Conservation (phyloP, 305 asterid genomes). For the Fraxinus velutina region DNA sequence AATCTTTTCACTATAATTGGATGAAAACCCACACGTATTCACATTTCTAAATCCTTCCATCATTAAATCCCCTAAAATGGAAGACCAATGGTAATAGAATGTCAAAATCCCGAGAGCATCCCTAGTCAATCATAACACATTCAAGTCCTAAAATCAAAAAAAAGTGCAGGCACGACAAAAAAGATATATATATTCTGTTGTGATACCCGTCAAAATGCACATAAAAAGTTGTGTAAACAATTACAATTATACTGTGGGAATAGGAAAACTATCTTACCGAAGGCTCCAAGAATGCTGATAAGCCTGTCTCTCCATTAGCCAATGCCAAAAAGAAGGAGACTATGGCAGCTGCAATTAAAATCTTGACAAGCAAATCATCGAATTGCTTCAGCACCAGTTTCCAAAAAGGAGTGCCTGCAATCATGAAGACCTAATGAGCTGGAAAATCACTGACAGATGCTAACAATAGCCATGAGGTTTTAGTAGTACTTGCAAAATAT, state of each 20-base stretch:
- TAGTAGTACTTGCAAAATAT: not conserved
- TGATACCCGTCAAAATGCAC: not conserved
- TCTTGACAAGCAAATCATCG: slow-evolving; percentile 96
- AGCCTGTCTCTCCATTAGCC: slow-evolving; percentile 93
- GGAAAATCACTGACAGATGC: slow-evolving; percentile 8
- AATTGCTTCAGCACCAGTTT: slow-evolving; percentile 90
- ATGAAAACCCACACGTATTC: not conserved
- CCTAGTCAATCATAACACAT: slow-evolving; percentile 2
- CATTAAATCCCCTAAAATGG: not conserved
- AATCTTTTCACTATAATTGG: slow-evolving; percentile 11
- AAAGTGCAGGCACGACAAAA: not conserved
- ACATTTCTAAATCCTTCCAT: slow-evolving; percentile 5
- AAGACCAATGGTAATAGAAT: not conserved
- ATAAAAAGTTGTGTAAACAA: not conserved
- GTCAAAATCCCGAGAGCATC: slow-evolving; percentile 9
- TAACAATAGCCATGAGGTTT: slow-evolving; percentile 6
- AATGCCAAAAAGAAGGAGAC: slow-evolving; percentile 85
- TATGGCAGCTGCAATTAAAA: slow-evolving; percentile 83
- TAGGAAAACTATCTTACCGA: slow-evolving; percentile 52
- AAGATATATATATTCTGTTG: not conserved
- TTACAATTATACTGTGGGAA: slow-evolving; percentile 8
- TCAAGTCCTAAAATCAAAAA: slow-evolving; percentile 11
- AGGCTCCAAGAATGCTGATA: slow-evolving; percentile 94
- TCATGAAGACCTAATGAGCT: slow-evolving; percentile 17
- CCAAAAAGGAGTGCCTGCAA: slow-evolving; percentile 91